Percentiles rank a stretch among this genome's conserved stretches.
Evolutionary conservation across 495 filamentous ascomycete genomes (phyloP).

Genomic region (Penicillium diatomitis): DNA sequence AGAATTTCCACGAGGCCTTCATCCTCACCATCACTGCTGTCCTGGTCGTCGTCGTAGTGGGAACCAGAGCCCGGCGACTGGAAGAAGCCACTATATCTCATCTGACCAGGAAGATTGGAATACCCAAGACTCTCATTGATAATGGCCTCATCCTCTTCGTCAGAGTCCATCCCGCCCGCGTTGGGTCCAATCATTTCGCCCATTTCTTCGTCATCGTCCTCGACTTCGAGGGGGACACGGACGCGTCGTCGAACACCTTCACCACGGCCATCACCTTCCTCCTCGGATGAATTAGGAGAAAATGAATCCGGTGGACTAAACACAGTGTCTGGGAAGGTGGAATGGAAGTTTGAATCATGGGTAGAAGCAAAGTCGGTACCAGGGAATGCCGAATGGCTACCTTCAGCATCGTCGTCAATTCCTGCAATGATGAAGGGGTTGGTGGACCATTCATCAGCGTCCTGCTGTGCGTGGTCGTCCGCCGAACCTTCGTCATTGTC

Average conservation of each 20-base stretch:
- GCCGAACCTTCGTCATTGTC: constrained; percentile 19
- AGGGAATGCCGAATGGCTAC: constrained; percentile 29
- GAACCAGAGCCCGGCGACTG: constrained; percentile 25
- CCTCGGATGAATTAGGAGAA: constrained; percentile 35
- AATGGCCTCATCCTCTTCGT: constrained; percentile 41
- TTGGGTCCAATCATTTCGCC: constrained; percentile 40
- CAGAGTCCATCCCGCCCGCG: constrained; percentile 32
- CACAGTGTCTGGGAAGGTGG: constrained; percentile 31
- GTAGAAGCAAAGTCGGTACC: constrained; percentile 27
- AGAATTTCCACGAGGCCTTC: constrained; percentile 42
- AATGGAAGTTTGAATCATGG: constrained; percentile 22
- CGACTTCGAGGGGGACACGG: constrained; percentile 37
- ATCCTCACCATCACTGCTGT: constrained; percentile 40
- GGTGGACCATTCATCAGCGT: constrained; percentile 25
- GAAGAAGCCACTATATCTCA: constrained; percentile 27
- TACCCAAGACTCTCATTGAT: constrained; percentile 40
- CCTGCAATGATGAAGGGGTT: constrained; percentile 39
- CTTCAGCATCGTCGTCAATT: constrained; percentile 38
- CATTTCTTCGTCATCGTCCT: constrained; percentile 43
- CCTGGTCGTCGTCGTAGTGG: constrained; percentile 33
- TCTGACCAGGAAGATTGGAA: constrained; percentile 27
- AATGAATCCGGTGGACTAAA: constrained; percentile 37
- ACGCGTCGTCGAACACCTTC: constrained; percentile 29
- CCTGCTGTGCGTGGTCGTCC: constrained; percentile 6
- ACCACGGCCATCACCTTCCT: constrained; percentile 25